Base-by-base conservation (phyloP, 164 flowering plant species). In the Vitis vinifera region DNA sequence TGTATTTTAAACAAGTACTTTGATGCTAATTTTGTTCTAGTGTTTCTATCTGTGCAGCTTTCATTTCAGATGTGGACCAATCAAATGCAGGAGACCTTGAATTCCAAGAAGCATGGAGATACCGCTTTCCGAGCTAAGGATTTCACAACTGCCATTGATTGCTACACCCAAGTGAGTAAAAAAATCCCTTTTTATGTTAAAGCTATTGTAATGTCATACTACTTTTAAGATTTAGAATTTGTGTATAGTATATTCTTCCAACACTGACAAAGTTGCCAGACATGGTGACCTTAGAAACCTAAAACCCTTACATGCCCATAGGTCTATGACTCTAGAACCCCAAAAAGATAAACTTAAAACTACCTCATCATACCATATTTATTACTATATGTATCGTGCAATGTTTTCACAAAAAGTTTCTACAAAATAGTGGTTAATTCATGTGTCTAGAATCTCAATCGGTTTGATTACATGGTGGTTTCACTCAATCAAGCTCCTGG, bases 31-130 rank as follows among this genome's bases (percentile, higher is more conserved):
- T 51, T 63, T 71, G 51, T 62, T 55, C 37, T 44, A 51, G 12
- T 58, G 3, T 61, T 63, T 30, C 23, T 30, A n/a, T 10, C 31
- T 9, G 30, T 84, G 86, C 91, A 91, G 97, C 94, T 93, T 69
- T 93, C 98, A 49, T 93, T 93, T 65, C 95, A 91, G 76, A 79
- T 93, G 97, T 93, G 98, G 98, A 89, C 98, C 55, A 87, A 80
- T 74, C 95, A 93, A 83, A 90, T 93, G 89, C 98, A 90, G 75
- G 98, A 91, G 70, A 84, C 94, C 9, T 76, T 91, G 81, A 89
- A 88, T 72, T 91, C 84, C 55, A 93, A 90, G 86, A 93, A 91
- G 83, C 90, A 82, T 51, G 98, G 95, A 48, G 98, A 93, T 74
- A 67, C 85, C 14, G 95, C 98, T 62, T 93, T 93, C 73, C 84